Evolutionary conservation across 805 yeast species (phyloP).

Genomic region (Yarrowia sp.): DNA sequence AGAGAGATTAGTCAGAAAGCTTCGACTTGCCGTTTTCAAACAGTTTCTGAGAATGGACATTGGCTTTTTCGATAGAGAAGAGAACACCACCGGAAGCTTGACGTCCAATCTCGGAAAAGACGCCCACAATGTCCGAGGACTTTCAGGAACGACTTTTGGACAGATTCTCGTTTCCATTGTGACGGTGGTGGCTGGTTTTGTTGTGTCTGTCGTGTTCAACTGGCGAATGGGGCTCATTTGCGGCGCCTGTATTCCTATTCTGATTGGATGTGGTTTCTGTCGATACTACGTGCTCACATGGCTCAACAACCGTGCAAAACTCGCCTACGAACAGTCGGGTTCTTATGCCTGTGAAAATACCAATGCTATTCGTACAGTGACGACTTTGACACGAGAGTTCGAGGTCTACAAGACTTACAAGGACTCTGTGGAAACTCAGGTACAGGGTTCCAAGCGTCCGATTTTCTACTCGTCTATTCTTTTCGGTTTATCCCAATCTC

Average conservation of each 20-base stretch:
- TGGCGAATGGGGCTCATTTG: slow-evolving; percentile 55
- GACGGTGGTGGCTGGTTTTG: slow-evolving; percentile 52
- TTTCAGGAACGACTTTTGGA: slow-evolving; percentile 54
- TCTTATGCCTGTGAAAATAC: slow-evolving; percentile 53
- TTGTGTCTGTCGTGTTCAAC: slow-evolving; percentile 51
- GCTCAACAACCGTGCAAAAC: slow-evolving; percentile 51
- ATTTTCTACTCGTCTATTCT: slow-evolving; percentile 49
- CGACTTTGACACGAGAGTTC: slow-evolving; percentile 53
- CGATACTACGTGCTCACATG: slow-evolving; percentile 49
- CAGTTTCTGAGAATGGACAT: slow-evolving; percentile 52
- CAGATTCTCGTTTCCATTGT: slow-evolving; percentile 51
- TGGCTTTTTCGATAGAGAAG: slow-evolving; percentile 50
- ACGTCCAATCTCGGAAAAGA: slow-evolving; percentile 52
- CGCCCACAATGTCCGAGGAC: slow-evolving; percentile 52
- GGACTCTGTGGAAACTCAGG: slow-evolving; percentile 46
- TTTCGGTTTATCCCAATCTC: slow-evolving; percentile 53
- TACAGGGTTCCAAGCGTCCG: slow-evolving; percentile 45
- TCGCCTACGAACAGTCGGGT: slow-evolving; percentile 52
- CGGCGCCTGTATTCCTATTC: slow-evolving; percentile 51
- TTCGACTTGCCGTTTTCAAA: slow-evolving; percentile 48
- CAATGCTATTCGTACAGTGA: slow-evolving; percentile 53
- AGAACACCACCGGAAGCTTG: slow-evolving; percentile 52
- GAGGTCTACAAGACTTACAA: slow-evolving; percentile 51
- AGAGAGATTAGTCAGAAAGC: slow-evolving; percentile 49
- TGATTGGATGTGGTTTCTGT: slow-evolving; percentile 53